These are phyloP conservation scores for Claviceps sp. DNA, from an alignment of 2,329 filamentous ascomycete species.

Conservation along the genomic window DNA sequence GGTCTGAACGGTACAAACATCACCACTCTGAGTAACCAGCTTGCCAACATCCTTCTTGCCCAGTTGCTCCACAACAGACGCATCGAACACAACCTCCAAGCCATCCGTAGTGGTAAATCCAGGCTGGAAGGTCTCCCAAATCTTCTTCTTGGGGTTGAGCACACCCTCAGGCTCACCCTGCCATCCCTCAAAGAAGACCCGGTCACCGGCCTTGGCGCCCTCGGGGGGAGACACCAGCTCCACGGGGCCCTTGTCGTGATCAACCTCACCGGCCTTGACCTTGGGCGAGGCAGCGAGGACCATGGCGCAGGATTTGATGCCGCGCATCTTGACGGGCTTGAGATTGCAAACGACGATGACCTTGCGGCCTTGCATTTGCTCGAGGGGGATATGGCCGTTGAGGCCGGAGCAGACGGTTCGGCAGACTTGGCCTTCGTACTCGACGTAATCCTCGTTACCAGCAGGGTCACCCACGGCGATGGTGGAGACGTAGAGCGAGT, in stretches of 20 bases:
- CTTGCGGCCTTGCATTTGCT: slow-evolving; percentile 94
- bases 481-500: slow-evolving; percentile 89
- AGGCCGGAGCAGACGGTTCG: slow-evolving; percentile 95
- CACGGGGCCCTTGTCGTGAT: slow-evolving; percentile 78
- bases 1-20: slow-evolving; percentile 69
- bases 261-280: slow-evolving; percentile 65
- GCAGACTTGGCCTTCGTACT: slow-evolving; percentile 82
- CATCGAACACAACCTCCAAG: slow-evolving; percentile 79
- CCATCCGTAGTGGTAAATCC: slow-evolving; percentile 81
- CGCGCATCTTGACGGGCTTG: slow-evolving; percentile 98
- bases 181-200: slow-evolving; percentile 90
- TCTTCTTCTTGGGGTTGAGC: slow-evolving; percentile 98
- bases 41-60: slow-evolving; percentile 54
- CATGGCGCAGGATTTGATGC: slow-evolving; percentile 68
- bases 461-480: slow-evolving; percentile 86
- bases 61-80: slow-evolving; percentile 59
- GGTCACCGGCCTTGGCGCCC: slow-evolving; percentile 67
- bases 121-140: slow-evolving; percentile 94
- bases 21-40: slow-evolving; percentile 65
- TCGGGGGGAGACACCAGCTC: slow-evolving; percentile 80
- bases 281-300: slow-evolving; percentile 88
- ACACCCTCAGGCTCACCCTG: slow-evolving; percentile 83
- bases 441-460: slow-evolving; percentile 69
- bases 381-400: slow-evolving; percentile 81
- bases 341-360: slow-evolving; percentile 94